A percentile compares a stretch with the other conserved stretches of the same genome.
Evolutionary conservation across 495 filamentous ascomycete genomes (phyloP).

Genomic region (Elasticomyces elasticus): DNA sequence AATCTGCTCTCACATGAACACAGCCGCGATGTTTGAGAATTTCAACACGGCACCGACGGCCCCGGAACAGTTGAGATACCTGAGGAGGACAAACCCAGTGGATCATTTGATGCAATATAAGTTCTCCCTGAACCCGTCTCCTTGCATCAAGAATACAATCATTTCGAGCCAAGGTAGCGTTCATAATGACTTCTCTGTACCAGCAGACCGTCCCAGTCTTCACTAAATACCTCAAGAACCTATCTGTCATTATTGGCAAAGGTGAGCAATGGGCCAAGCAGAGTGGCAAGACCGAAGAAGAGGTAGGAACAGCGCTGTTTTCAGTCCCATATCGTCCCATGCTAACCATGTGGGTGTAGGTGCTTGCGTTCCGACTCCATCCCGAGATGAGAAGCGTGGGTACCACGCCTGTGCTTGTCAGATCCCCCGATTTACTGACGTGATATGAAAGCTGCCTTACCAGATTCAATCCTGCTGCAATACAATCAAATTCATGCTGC

Average conservation of each 20-base stretch:
- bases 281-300: conserved; percentile 13
- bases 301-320: too few relatives aligned
- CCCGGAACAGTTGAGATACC: neutral
- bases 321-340: too few relatives aligned
- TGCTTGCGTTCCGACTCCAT: conserved; percentile 13
- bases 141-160: neutral
- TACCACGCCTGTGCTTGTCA: neutral
- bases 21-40: neutral
- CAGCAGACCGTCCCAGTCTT: conserved; percentile 10
- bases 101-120: too few relatives aligned
- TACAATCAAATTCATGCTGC: conserved; percentile 8
- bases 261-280: conserved; percentile 17
- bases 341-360: too few relatives aligned
- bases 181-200: conserved; percentile 3
- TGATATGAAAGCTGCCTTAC: conserved; percentile 9
- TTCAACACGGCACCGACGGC: neutral
- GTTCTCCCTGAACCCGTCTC: too few relatives aligned
- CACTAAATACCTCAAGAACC: conserved; percentile 19
- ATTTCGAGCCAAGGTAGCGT: neutral
- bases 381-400: conserved; percentile 18
- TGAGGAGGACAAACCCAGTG: neutral
- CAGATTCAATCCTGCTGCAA: conserved; percentile 24
- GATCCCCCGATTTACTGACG: neutral
- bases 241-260: conserved; percentile 18
- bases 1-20: neutral